phyloP scores from a whole-genome alignment of 1,284 basidiomycete genomes.

The Ustilago hordei region DNA sequence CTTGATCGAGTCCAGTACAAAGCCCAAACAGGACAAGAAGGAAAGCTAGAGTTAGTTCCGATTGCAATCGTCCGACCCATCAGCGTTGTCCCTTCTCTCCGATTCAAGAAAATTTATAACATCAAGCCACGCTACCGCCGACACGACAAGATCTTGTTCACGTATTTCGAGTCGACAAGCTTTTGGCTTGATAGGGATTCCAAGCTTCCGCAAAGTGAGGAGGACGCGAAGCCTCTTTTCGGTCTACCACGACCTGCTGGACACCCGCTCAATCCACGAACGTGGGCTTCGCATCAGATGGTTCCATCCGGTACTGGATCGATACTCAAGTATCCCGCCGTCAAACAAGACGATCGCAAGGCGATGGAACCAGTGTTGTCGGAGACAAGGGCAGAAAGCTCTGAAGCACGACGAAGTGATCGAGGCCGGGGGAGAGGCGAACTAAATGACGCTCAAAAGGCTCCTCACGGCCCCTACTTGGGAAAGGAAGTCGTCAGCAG shows the following conservation, averaged over 20 bases:
- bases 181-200: not conserved
- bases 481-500: not conserved
- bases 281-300: not conserved
- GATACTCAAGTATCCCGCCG: not conserved
- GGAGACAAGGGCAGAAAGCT: not conserved
- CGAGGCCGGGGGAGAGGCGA: not conserved
- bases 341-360: not conserved
- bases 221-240: not conserved
- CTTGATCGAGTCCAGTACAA: conserved; percentile 11
- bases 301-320: not conserved
- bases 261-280: not conserved
- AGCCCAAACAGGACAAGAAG: no score
- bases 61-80: conserved; percentile 16
- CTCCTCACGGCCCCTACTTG: not conserved
- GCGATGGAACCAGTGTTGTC: not conserved
- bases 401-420: not conserved
- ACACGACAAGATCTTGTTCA: not conserved
- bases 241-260: not conserved
- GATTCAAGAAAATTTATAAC: not conserved
- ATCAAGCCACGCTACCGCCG: fast-evolving
- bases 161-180: not conserved
- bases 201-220: no score
- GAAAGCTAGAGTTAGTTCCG: not conserved
- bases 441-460: not conserved
- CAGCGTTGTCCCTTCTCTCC: not conserved